These are phyloP conservation scores for Pestalotiopsis sp. DNA, from an alignment of 2,329 filamentous ascomycete genomes.

Conservation along the genomic window DNA sequence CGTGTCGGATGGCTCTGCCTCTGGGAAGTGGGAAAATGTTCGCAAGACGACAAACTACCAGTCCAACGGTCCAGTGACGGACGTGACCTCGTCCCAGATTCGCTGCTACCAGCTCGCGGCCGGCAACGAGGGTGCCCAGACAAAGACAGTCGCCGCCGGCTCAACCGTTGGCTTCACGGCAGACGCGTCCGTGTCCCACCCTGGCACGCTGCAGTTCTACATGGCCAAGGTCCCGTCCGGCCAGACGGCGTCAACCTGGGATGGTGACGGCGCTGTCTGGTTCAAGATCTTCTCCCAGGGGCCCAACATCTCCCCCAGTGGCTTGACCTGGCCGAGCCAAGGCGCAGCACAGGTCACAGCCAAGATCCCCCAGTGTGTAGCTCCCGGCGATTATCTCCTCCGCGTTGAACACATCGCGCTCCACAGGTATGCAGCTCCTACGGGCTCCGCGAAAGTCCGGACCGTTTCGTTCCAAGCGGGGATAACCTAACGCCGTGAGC, in stretches of 20 bases:
- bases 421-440: constrained; percentile 27
- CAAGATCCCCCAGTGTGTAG: constrained; percentile 45
- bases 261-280: constrained; percentile 40
- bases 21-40: constrained; percentile 16
- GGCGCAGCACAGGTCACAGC: constrained; percentile 41
- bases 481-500: constrained; percentile 1
- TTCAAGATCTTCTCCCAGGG: constrained; percentile 48
- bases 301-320: constrained; percentile 36
- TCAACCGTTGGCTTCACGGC: constrained; percentile 46
- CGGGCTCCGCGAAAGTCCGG: background rate
- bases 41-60: constrained; percentile 37
- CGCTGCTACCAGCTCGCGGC: constrained; percentile 33
- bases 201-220: constrained; percentile 41
- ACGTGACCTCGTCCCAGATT: constrained; percentile 32
- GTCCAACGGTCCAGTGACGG: constrained; percentile 33
- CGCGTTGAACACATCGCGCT: constrained; percentile 52
- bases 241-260: constrained; percentile 38
- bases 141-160: constrained; percentile 46
- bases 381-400: constrained; percentile 51
- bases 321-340: constrained; percentile 43
- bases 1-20: background rate
- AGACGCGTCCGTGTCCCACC: constrained; percentile 43
- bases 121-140: constrained; percentile 37
- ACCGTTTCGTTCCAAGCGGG: background rate
- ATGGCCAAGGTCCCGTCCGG: constrained; percentile 42